These are phyloP conservation scores for Cucurbita ficifolia DNA, from an alignment of 306 rosid species.

Conservation along the genomic window DNA sequence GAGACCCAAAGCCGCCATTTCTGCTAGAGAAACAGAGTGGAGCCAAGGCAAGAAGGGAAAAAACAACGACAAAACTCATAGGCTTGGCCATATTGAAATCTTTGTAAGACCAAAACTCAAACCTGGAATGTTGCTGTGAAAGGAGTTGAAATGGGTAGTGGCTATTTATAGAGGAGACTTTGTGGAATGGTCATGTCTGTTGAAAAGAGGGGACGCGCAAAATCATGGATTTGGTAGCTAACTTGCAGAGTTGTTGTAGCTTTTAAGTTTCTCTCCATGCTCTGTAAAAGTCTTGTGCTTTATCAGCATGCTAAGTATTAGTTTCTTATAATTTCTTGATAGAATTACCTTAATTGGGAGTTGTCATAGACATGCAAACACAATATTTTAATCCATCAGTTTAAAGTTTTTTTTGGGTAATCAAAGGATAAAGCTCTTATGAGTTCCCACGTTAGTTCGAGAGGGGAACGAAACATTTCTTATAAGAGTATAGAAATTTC, in stretches of 20 bases:
- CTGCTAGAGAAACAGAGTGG: constrained; percentile 32
- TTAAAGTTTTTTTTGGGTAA: no score
- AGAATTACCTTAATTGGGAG: no score
- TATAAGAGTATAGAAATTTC: no score
- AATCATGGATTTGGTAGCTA: constrained; percentile 34
- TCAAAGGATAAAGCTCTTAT: no score
- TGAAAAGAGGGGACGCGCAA: neutral
- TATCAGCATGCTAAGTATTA: neutral
- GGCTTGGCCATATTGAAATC: constrained; percentile 24
- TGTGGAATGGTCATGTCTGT: neutral
- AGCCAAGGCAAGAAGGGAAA: constrained; percentile 44
- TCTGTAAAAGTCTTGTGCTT: neutral
- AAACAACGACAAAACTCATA: constrained; percentile 19
- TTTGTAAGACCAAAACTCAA: neutral
- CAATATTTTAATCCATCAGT: no score
- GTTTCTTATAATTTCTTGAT: no score
- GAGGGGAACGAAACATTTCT: no score
- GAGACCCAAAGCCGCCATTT: constrained; percentile 20
- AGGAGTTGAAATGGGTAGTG: constrained; percentile 1
- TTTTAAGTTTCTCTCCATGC: neutral
- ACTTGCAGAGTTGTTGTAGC: constrained; percentile 7
- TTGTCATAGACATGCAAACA: no score
- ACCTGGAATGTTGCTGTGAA: constrained; percentile 8
- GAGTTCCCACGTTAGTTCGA: no score
- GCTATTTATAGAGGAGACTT: constrained; percentile 28